Evolutionary conservation across 208 protist species (phyloP), one percentile per base, ranked within the genome.

Genomic region (Trichomonas gallinae): DNA sequence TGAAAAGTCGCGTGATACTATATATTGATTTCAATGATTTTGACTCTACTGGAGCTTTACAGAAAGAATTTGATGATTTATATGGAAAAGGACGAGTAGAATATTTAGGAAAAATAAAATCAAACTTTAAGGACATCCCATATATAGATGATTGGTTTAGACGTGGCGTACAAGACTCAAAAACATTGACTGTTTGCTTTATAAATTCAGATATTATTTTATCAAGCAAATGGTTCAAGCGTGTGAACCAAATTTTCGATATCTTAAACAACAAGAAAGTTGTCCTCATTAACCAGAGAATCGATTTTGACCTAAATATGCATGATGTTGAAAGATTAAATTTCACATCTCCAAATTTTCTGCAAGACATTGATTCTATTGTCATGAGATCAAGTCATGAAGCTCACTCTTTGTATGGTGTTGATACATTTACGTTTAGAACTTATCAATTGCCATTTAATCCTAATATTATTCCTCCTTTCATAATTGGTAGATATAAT

Each of bases 111-210:
- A 42, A 38, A 34, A 13, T 93, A 40, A 48, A 44, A 17, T 38
- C 44, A 17, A 44, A 93, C 38, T 15, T 26, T 15, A 6, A 23
- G 17, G 44, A 26, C 26, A 31, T 93, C 51, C 87, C 87, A 58
- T 93, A 93, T 26, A 93, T 93, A 0, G 13, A 93, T 51, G 87
- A 93, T n/a, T 93, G 87, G 87, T 93, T 93, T 38, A 93, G 42
- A n/a, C 87, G 26, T 26, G 87, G 87, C 2, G 46, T 93, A 23
- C 2, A 51, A 2, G n/a, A 51, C 26, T 51, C 26, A 13, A 13
- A 42, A 34, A 48, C 87, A 17, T 34, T 48, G 46, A 49, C 45
- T 51, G n/a, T 93, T 36, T 34, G 26, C 4, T 93, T 93, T 40
- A 93, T 93, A 17, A 93, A 93, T 38, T 58, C 40, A n/a, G 87